phyloP scores from a whole-genome alignment of 2,329 filamentous ascomycete genomes.

The Trematosphaeria pertusa region DNA sequence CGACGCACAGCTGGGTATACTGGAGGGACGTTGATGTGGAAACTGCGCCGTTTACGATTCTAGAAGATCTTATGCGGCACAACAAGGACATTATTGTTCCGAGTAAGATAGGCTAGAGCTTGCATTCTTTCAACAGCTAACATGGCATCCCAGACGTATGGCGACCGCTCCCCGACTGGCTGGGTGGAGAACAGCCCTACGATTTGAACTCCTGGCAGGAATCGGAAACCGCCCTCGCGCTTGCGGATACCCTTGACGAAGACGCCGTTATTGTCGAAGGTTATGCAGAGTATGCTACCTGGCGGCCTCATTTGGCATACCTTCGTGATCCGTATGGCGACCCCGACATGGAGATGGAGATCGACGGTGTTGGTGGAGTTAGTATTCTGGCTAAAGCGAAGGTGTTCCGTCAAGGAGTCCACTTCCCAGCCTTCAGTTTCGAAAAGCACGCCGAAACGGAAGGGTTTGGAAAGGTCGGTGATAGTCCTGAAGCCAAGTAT shows the following conservation, averaged over 20 bases:
- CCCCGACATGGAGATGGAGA: constrained; percentile 99
- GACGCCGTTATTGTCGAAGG: constrained; percentile 99
- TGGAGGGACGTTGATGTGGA: constrained; percentile 99
- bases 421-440: constrained; percentile 98
- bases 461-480: constrained; percentile 90
- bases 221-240: constrained; percentile 90
- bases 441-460: constrained; percentile 99
- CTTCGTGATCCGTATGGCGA: constrained; percentile 96
- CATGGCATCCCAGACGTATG: constrained; percentile 71
- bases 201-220: constrained; percentile 99
- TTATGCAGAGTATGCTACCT: constrained; percentile 98
- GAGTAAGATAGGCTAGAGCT: constrained; percentile 68
- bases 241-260: constrained; percentile 94
- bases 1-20: constrained; percentile 98
- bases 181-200: constrained; percentile 97
- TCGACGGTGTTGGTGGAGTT: constrained; percentile 96
- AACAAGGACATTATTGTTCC: constrained; percentile 99
- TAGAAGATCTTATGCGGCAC: constrained; percentile 97
- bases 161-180: constrained; percentile 98
- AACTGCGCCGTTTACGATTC: constrained; percentile 93
- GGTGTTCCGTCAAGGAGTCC: constrained; percentile 92
- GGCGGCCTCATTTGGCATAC: constrained; percentile 96
- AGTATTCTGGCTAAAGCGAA: constrained; percentile 96
- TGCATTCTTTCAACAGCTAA: constrained; percentile 20
- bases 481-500: background rate